Evolutionary conservation across 2,329 filamentous ascomycete species (phyloP), one percentile per base, ranked within the genome.

Genomic region (Didymosphaeria variabile): DNA sequence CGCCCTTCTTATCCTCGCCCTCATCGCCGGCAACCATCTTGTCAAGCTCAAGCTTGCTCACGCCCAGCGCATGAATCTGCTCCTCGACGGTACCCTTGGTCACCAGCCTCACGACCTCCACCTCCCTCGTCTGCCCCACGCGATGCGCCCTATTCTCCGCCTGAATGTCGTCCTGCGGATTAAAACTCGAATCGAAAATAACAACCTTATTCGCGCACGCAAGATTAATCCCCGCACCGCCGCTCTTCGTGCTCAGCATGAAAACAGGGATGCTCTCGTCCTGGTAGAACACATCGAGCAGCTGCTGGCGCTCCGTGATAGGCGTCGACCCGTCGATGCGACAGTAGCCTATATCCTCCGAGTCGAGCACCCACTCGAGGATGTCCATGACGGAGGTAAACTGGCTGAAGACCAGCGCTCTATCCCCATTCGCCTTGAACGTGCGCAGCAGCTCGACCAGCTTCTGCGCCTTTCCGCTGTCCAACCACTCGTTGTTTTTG

Each of bases 111-210:
- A 97, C 88, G 44, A 99, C 91, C 75, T 99, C 94, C 1, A 99
- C 95, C 38, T 94, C 91, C 17, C 92, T 85, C 32, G 87, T 94
- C 82, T 99, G 95, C 0, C 95, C 95, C 9, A 99, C 92, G 15
- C 95, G 90, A 79, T 99, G 95, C 0, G 95, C 95, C 19, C 95
- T 90, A 77, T 99, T 98, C 82, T 98, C 95, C 0, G 95, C 95
- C 77, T 99, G 95, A n/a, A 97, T 89, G 74, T 99, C 95, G 69
- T 98, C 94, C 75, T 99, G 95, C 0, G 95, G 95, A 70, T 99
- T 99, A 81, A 97, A 97, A n/a, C 90, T 92, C 65, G 91, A 91
- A 79, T 99, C 95, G 76, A 98, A 97, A 72, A 99, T 95, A 79
- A 99, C 88, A 69, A 99, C 94, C 80, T 97, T 98, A 82, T 98